phyloP scores from a whole-genome alignment of 148 eudicot genomes.

The Silene latifolia region DNA sequence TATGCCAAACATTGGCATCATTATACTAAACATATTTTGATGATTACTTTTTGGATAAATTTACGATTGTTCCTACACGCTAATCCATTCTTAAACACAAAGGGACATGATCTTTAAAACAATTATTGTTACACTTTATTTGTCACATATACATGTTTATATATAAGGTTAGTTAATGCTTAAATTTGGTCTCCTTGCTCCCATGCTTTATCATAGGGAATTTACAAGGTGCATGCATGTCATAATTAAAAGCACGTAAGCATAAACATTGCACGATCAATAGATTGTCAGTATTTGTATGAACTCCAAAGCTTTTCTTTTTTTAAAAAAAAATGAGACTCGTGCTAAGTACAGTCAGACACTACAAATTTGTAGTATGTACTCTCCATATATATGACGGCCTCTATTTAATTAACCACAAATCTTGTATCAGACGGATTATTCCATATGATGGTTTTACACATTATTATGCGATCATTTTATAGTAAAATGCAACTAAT shows the following conservation, averaged over 20 bases:
- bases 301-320: background rate
- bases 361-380: too few relatives aligned
- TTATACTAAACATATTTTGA: constrained; percentile 5
- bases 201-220: background rate
- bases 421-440: too few relatives aligned
- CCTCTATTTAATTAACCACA: too few relatives aligned
- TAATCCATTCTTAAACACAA: background rate
- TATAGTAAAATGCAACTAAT: too few relatives aligned
- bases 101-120: constrained; percentile 1
- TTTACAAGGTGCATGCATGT: constrained; percentile 19
- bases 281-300: constrained; percentile 13
- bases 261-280: background rate
- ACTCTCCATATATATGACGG: too few relatives aligned
- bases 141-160: background rate
- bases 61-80: constrained; percentile 4
- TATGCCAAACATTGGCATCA: background rate
- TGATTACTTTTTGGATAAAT: background rate
- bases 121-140: background rate
- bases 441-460: too few relatives aligned
- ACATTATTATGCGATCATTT: too few relatives aligned
- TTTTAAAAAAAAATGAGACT: background rate
- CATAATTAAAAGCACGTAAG: constrained; percentile 11
- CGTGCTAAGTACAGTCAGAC: background rate
- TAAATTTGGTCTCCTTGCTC: constrained; percentile 6
- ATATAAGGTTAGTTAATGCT: background rate